phyloP scores from a whole-genome alignment of 441 rosid genomes.

The Pelargonium myrrhifolium region DNA sequence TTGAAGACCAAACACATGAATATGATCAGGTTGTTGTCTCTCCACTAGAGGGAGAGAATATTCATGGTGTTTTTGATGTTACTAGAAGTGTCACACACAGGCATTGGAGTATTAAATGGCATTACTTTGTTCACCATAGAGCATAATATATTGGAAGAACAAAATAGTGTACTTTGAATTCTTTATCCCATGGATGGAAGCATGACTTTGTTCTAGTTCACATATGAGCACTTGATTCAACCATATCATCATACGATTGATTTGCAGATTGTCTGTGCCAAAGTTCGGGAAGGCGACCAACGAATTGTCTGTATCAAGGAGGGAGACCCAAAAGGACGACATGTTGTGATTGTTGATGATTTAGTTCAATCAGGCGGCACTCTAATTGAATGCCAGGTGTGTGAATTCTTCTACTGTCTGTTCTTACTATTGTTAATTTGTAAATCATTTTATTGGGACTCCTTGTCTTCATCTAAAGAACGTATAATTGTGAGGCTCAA shows the following conservation, averaged over 20 bases:
- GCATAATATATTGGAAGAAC: not conserved
- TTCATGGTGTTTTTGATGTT: not conserved
- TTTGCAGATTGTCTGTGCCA: slow-evolving; percentile 77
- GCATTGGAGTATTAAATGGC: not conserved
- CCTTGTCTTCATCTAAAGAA: slow-evolving; percentile 13
- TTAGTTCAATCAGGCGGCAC: slow-evolving; percentile 97
- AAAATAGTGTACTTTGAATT: not conserved
- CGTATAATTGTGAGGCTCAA: not conserved
- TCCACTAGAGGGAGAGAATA: not conserved
- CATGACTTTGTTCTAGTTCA: not conserved
- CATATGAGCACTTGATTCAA: not conserved
- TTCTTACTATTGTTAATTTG: slow-evolving; percentile 2
- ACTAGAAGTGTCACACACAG: not conserved
- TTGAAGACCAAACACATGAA: not conserved
- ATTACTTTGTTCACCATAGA: not conserved
- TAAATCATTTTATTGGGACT: not conserved
- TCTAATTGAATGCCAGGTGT: slow-evolving; percentile 90
- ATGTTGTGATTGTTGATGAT: slow-evolving; percentile 91
- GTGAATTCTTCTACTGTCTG: not conserved
- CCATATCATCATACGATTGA: not conserved
- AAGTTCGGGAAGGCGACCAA: slow-evolving; percentile 82
- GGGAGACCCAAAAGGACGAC: slow-evolving; percentile 78
- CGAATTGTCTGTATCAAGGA: slow-evolving; percentile 86
- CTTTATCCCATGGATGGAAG: not conserved
- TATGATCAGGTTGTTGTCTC: not conserved